phyloP scores from a whole-genome alignment of 805 yeast genomes.

The Teunomyces pallodes region DNA sequence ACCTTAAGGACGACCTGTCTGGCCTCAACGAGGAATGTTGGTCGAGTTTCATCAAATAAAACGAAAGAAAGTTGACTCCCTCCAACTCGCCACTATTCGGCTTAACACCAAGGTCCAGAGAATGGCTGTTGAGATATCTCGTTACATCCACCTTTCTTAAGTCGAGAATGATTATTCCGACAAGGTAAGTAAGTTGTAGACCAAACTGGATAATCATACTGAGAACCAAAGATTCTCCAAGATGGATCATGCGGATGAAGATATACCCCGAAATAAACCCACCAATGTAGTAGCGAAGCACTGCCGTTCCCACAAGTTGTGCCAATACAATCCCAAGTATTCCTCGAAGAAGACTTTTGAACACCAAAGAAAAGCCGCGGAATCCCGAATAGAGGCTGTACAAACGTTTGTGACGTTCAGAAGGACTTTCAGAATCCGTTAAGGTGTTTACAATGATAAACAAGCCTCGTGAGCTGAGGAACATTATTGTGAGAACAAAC shows the following conservation, averaged over 20 bases:
- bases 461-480: slow-evolving; percentile 30
- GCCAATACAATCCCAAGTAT: slow-evolving; percentile 12
- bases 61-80: slow-evolving; percentile 23
- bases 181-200: slow-evolving; percentile 61
- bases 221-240: slow-evolving; percentile 26
- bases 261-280: slow-evolving; percentile 13
- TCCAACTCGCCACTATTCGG: slow-evolving; percentile 16
- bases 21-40: slow-evolving; percentile 13
- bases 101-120: slow-evolving; percentile 3
- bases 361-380: slow-evolving; percentile 24
- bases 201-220: slow-evolving; percentile 58
- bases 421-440: slow-evolving; percentile 20
- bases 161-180: slow-evolving; percentile 67
- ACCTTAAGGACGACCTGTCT: slow-evolving; percentile 17
- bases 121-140: slow-evolving; percentile 35
- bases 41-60: slow-evolving; percentile 17
- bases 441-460: slow-evolving; percentile 27
- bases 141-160: slow-evolving; percentile 59
- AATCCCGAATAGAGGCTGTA: slow-evolving; percentile 30
- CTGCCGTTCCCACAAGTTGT: slow-evolving; percentile 4
- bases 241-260: slow-evolving; percentile 16
- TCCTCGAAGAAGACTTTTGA: slow-evolving; percentile 21
- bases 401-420: slow-evolving; percentile 23
- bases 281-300: slow-evolving; percentile 11
- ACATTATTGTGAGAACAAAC: slow-evolving; percentile 21